phyloP scores from a whole-genome alignment of 2,329 filamentous ascomycete genomes.

The Fusarium protoensiforme region DNA sequence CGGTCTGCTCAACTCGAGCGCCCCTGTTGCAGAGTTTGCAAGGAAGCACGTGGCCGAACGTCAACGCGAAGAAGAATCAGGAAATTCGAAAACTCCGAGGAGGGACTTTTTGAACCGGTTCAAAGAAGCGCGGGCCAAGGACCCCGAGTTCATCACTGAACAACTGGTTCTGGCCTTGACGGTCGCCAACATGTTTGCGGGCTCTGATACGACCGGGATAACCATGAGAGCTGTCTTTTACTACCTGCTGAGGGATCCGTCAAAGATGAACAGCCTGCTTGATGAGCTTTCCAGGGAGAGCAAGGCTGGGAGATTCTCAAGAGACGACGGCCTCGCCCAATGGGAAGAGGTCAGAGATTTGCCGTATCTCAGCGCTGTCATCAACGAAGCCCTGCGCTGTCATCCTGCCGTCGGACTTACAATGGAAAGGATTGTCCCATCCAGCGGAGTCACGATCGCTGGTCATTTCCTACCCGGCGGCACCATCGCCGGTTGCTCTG shows the following conservation, averaged over 20 bases:
- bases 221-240: conserved; percentile 77
- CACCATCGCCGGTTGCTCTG: conserved; percentile 77
- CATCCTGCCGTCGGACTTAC: conserved; percentile 79
- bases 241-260: conserved; percentile 73
- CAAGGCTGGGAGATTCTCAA: conserved; percentile 60
- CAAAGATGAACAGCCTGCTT: conserved; percentile 61
- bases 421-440: conserved; percentile 77
- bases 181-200: conserved; percentile 76
- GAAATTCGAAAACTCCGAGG: conserved; percentile 47
- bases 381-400: conserved; percentile 81
- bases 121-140: conserved; percentile 71
- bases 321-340: conserved; percentile 67
- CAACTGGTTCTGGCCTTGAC: conserved; percentile 70
- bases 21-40: conserved; percentile 77
- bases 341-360: conserved; percentile 76
- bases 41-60: conserved; percentile 73
- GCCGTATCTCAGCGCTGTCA: conserved; percentile 79
- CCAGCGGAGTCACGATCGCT: conserved; percentile 69
- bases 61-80: conserved; percentile 50
- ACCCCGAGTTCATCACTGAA: conserved; percentile 77
- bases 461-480: conserved; percentile 72
- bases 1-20: conserved; percentile 74
- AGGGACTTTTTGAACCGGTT: conserved; percentile 76
- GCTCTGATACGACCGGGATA: conserved; percentile 83
- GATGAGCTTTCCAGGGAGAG: conserved; percentile 70